A percentile compares a stretch with the other conserved stretches of the same genome.
phyloP scores from a whole-genome alignment of 2,329 filamentous ascomycete species.

The Penicillium sp. region DNA sequence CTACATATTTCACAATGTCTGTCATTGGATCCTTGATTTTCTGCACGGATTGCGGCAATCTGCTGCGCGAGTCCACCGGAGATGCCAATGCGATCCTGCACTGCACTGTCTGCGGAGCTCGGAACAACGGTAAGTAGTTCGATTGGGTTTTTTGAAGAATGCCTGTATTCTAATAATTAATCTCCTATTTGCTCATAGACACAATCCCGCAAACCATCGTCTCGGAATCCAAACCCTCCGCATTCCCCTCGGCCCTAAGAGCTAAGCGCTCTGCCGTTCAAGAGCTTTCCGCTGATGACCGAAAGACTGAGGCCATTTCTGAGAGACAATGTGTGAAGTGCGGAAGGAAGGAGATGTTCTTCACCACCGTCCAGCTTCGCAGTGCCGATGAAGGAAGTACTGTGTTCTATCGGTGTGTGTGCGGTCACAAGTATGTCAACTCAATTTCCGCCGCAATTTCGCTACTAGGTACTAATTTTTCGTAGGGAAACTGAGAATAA shows the following conservation, averaged over 20 bases:
- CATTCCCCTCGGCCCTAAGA: constrained; percentile 86
- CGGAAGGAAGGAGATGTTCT: constrained; percentile 78
- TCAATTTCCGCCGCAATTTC: neutral
- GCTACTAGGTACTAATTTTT: constrained; percentile 18
- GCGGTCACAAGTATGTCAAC: constrained; percentile 71
- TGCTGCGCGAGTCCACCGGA: constrained; percentile 78
- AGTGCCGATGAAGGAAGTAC: constrained; percentile 95
- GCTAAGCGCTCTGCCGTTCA: constrained; percentile 86
- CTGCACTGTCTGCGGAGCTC: constrained; percentile 83
- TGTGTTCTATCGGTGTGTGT: constrained; percentile 86
- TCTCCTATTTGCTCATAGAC: constrained; percentile 51
- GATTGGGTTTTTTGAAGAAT: neutral
- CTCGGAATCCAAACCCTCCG: constrained; percentile 81
- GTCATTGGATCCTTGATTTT: constrained; percentile 89
- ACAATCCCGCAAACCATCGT: constrained; percentile 72
- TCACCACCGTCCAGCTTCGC: constrained; percentile 79
- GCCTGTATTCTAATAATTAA: neutral
- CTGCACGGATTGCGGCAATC: constrained; percentile 88
- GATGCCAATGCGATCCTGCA: constrained; percentile 71
- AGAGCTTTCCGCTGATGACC: constrained; percentile 73
- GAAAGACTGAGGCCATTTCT: constrained; percentile 70
- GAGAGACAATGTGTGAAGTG: constrained; percentile 76
- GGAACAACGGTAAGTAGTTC: constrained; percentile 70
- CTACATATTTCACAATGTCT: constrained; percentile 60
- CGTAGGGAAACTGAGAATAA: constrained; percentile 39